Conservation (phyloP, 106 monocot genomes). For the Apostasia ramifera region DNA sequence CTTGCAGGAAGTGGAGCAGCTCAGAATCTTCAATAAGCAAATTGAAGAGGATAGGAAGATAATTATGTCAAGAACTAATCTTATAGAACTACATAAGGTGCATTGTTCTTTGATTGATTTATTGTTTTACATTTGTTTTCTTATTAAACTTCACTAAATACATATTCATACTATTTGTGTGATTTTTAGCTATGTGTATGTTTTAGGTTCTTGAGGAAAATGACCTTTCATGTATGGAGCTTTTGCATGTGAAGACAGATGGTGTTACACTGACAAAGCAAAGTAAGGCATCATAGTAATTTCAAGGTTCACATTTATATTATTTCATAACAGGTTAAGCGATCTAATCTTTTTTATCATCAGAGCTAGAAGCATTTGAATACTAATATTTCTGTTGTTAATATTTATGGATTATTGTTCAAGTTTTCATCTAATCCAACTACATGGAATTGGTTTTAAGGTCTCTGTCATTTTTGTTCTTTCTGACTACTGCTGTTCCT, state of each 20-base stretch:
- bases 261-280: conserved; percentile 63
- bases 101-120: not conserved
- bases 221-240: conserved; percentile 72
- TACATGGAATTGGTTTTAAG: too few relatives aligned
- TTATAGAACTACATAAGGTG: conserved; percentile 86
- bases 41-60: conserved; percentile 90
- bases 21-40: conserved; percentile 66
- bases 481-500: too few relatives aligned
- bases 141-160: not conserved
- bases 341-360: too few relatives aligned
- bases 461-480: too few relatives aligned
- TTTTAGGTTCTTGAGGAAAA: conserved; percentile 74
- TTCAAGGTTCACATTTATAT: too few relatives aligned
- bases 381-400: too few relatives aligned
- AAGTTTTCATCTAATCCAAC: too few relatives aligned
- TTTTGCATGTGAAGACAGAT: conserved; percentile 75
- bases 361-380: too few relatives aligned
- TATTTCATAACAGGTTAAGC: too few relatives aligned
- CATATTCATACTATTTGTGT: not conserved
- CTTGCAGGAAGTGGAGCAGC: conserved; percentile 77
- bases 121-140: not conserved
- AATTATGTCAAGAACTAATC: conserved; percentile 73
- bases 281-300: conserved; percentile 33
- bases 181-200: not conserved
- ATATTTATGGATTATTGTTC: too few relatives aligned